Conservation (phyloP, 75 land plant species). For the Pinus taeda region DNA sequence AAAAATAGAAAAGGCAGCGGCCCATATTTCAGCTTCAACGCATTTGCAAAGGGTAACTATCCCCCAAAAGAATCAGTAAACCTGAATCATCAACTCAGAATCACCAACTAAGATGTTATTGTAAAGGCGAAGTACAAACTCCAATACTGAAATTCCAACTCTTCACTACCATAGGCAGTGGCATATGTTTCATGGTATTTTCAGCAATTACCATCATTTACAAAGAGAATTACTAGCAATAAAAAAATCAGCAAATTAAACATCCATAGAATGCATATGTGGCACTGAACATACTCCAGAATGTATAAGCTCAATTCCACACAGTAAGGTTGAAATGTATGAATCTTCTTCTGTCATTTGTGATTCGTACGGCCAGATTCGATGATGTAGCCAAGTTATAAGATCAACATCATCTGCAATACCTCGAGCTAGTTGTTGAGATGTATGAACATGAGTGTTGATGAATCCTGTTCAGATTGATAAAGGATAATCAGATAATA, state of each 20-base stretch:
- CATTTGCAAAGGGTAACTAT: background rate
- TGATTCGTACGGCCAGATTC: constrained; percentile 98
- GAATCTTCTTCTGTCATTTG: constrained; percentile 92
- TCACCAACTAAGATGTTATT: background rate
- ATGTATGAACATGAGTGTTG: constrained; percentile 97
- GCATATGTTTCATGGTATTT: background rate
- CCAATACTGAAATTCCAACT: background rate
- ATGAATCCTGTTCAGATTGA: constrained; percentile 53
- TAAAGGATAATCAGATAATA: too few species aligned
- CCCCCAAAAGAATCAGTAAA: background rate
- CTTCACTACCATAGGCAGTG: background rate
- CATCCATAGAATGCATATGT: background rate
- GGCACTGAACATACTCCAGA: constrained; percentile 64
- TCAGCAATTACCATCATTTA: background rate
- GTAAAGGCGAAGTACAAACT: background rate
- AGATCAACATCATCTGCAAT: constrained; percentile 98
- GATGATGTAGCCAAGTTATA: constrained; percentile 90
- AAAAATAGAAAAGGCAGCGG: background rate
- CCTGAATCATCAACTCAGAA: background rate
- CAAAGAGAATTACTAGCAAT: background rate
- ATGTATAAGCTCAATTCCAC: constrained; percentile 93
- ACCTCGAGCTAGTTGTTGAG: constrained; percentile 95
- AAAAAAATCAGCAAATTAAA: background rate
- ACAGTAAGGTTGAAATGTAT: constrained; percentile 83
- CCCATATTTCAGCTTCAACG: background rate